These are phyloP conservation scores for Penicillium sp. DNA, from an alignment of 2,329 filamentous ascomycete species.

Conservation along the genomic window DNA sequence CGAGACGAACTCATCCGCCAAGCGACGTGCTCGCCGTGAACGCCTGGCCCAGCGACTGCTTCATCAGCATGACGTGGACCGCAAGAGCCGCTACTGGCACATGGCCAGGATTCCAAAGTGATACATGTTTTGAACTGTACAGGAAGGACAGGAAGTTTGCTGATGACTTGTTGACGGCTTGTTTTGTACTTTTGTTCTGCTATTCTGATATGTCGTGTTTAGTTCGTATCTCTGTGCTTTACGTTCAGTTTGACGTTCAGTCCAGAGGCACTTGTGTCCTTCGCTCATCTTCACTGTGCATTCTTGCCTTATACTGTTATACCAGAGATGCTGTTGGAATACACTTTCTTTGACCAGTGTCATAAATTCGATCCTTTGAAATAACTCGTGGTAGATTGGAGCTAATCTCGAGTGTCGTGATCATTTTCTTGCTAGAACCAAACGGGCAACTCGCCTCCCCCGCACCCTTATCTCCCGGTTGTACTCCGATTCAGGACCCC, in stretches of 20 bases:
- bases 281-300: not conserved
- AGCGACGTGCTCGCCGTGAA: constrained; percentile 35
- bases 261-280: not conserved
- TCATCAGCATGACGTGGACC: constrained; percentile 7
- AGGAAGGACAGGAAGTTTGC: not conserved
- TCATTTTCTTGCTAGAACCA: constrained; percentile 2
- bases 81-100: constrained; percentile 20
- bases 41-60: constrained; percentile 30
- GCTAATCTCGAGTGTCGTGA: not conserved
- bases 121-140: constrained; percentile 8
- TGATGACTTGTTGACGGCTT: not conserved
- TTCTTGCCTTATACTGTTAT: not conserved
- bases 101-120: constrained; percentile 21
- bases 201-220: not conserved
- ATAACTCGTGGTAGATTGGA: not conserved
- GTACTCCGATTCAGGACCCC: not conserved
- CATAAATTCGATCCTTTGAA: not conserved
- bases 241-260: not conserved
- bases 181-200: not conserved
- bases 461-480: constrained; percentile 15
- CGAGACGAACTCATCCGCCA: constrained; percentile 34
- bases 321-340: not conserved
- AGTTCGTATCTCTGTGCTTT: not conserved
- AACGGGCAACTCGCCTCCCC: constrained; percentile 9
- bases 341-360: not conserved